Evolutionary conservation across 2,329 filamentous ascomycete species (phyloP).

Genomic region (Fusarium mexicanum): DNA sequence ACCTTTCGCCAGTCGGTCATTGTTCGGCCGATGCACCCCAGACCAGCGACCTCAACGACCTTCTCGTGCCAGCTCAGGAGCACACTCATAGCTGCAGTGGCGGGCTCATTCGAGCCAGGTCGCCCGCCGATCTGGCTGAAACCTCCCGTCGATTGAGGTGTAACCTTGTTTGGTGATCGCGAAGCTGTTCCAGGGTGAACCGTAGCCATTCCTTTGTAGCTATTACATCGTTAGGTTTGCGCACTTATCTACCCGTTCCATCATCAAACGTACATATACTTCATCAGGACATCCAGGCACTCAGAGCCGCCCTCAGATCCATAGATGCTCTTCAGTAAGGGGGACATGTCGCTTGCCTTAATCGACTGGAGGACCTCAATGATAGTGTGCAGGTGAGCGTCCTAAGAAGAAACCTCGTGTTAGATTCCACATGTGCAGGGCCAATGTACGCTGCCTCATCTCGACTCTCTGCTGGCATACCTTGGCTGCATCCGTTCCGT

Average conservation of each 20-base stretch:
- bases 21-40: slow-evolving; percentile 89
- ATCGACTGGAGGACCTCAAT: slow-evolving; percentile 96
- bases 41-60: slow-evolving; percentile 90
- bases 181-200: slow-evolving; percentile 54
- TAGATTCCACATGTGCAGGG: background rate
- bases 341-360: slow-evolving; percentile 94
- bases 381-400: slow-evolving; percentile 86
- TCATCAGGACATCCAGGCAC: slow-evolving; percentile 92
- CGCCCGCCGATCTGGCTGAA: slow-evolving; percentile 81
- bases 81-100: slow-evolving; percentile 93
- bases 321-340: slow-evolving; percentile 85
- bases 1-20: slow-evolving; percentile 96
- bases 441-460: background rate
- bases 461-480: slow-evolving; percentile 46
- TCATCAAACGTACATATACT: slow-evolving; percentile 80
- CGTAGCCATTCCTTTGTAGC: slow-evolving; percentile 88
- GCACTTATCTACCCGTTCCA: background rate
- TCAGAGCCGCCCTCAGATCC: slow-evolving; percentile 81
- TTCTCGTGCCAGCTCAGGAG: slow-evolving; percentile 99
- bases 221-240: slow-evolving; percentile 48
- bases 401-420: slow-evolving; percentile 58
- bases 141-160: slow-evolving; percentile 80
- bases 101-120: slow-evolving; percentile 69
- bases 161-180: slow-evolving; percentile 57
- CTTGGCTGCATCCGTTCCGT: slow-evolving; percentile 67